Percentiles rank a stretch among this genome's conserved stretches.
phyloP scores from a whole-genome alignment of 1,284 basidiomycete species.

The Flammula alnicola region DNA sequence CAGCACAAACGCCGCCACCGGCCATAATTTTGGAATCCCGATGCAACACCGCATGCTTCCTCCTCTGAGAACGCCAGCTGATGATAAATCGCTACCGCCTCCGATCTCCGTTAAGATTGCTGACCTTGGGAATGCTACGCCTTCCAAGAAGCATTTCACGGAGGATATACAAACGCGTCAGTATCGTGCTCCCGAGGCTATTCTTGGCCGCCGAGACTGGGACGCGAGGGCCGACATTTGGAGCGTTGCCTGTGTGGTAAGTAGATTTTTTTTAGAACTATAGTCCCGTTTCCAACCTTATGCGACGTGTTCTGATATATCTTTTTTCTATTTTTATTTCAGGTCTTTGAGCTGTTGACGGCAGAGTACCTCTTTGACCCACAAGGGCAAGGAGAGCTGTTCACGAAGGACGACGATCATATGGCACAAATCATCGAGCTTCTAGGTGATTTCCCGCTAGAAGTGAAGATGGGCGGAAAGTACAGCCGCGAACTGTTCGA shows the following conservation, averaged over 20 bases:
- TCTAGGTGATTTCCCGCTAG: conserved; percentile 71
- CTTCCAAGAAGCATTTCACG: conserved; percentile 82
- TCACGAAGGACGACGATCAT: conserved; percentile 93
- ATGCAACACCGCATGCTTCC: conserved; percentile 17
- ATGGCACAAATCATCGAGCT: conserved; percentile 94
- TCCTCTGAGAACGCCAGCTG: conserved; percentile 26
- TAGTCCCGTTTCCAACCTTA: no score
- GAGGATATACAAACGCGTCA: conserved; percentile 96
- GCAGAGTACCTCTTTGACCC: conserved; percentile 91
- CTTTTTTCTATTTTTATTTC: conserved; percentile 13
- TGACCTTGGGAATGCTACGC: conserved; percentile 88
- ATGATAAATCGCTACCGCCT: conserved; percentile 28
- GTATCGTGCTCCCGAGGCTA: conserved; percentile 91
- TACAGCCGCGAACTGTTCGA: conserved; percentile 88
- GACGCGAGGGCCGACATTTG: conserved; percentile 85
- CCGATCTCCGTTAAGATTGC: conserved; percentile 90
- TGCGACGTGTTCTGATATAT: background rate
- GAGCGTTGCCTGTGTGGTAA: conserved; percentile 83
- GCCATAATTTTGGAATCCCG: background rate
- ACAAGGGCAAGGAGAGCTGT: conserved; percentile 79
- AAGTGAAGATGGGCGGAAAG: conserved; percentile 82
- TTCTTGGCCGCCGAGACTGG: conserved; percentile 88
- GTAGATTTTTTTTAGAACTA: conserved; percentile 29
- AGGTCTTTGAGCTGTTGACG: conserved; percentile 82
- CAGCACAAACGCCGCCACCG: conserved; percentile 7